Evolutionary conservation across 2,329 filamentous ascomycete species (phyloP), one percentile per base, ranked within the genome.

Genomic region (Onygenales sp.): DNA sequence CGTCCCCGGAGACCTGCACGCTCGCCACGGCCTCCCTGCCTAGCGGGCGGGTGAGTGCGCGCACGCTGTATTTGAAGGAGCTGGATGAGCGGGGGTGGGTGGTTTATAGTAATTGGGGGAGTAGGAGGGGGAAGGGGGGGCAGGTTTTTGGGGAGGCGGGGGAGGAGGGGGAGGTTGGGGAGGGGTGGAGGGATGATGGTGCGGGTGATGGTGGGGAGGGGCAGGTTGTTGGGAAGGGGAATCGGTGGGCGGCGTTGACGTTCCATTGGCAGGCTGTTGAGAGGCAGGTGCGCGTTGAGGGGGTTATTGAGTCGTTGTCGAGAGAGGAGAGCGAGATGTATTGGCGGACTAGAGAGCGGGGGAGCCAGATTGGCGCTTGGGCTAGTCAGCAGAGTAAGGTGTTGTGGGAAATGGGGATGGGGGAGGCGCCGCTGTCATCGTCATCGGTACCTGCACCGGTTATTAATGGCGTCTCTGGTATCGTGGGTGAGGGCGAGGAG

Each of bases 31-130:
- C 91, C 0, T 76, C 79, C 27, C 79, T 97, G 4, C 92, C 92
- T 1, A 87, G 83, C 0, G 93, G 93, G 56, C 84, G 87, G 46
- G 87, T 97, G 17, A 89, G 84, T 46, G 85, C 88, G 3, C 88
- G 93, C 55, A 80, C 89, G 61, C 89, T 98, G 39, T 98, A 97
- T 72, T 79, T 98, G 60, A 98, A 98, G 73, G 93, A 97, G 75
- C 82, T 97, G 27, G 91, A 97, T 69, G 71, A 76, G 52, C 63
- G 70, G 5, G 90, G 91, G 13, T 98, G 94, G 72, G 89, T 97
- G 43, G 78, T 98, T 48, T 98, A 97, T 77, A 87, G 83, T 65
- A 98, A 98, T 71, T 92, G 91, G 75, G 90, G 83, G 56, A 88
- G 83, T 55, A 73, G 79, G 32, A 83, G 84, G 57, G 71, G 71